Evolutionary conservation across 208 protist genomes (phyloP).

Genomic region (Balamuthia mandrillaris): DNA sequence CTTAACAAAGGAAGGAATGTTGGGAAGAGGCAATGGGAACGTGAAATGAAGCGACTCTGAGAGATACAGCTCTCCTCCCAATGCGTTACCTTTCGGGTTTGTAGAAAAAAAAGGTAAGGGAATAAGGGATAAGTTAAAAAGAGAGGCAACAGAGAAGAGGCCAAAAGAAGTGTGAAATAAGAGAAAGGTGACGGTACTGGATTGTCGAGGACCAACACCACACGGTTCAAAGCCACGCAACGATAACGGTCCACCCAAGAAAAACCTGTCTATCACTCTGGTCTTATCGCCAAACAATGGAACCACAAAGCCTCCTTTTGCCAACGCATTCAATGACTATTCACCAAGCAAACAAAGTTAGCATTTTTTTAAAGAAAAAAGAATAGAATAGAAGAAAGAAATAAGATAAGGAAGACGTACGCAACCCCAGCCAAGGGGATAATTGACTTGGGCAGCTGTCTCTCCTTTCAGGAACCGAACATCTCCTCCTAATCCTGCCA

Average conservation of each 20-base stretch:
- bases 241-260: background rate
- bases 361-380: no score
- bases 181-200: background rate
- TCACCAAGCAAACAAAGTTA: background rate
- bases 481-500: background rate
- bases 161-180: no score
- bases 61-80: background rate
- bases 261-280: background rate
- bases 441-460: background rate
- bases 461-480: background rate
- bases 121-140: no score
- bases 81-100: no score
- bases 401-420: background rate
- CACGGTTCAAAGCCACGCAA: no score
- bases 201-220: no score
- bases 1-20: background rate
- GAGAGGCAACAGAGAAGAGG: no score
- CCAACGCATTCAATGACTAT: background rate
- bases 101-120: no score
- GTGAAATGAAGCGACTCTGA: background rate
- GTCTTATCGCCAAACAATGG: background rate
- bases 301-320: background rate
- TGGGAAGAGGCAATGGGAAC: background rate
- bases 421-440: background rate
- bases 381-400: background rate